Evolutionary conservation across 345 rosid genomes (phyloP).

Genomic region (Jatropha curcas): DNA sequence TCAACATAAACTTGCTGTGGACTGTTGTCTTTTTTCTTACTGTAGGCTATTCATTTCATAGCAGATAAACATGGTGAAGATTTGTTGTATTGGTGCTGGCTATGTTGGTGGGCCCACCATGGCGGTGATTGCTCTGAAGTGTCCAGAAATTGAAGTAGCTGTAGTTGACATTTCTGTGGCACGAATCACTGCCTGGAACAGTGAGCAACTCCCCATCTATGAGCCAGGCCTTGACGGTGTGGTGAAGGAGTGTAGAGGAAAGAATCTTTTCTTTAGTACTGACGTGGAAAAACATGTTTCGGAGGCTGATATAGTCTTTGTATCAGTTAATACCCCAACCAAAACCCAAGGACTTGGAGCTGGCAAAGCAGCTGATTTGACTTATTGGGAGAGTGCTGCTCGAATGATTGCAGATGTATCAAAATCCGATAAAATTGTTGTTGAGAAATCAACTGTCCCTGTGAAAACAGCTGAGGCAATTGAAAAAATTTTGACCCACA

Average conservation of each 20-base stretch:
- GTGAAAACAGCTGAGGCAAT: constrained; percentile 36
- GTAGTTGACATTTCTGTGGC: constrained; percentile 33
- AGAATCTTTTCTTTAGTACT: constrained; percentile 33
- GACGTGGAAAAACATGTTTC: constrained; percentile 32
- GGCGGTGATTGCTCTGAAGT: constrained; percentile 38
- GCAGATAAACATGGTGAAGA: constrained; percentile 30
- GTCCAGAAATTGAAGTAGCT: constrained; percentile 31
- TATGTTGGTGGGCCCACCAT: constrained; percentile 39
- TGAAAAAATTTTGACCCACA: constrained; percentile 32
- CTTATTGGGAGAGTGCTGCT: constrained; percentile 39
- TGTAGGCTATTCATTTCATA: constrained; percentile 5
- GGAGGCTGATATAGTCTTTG: constrained; percentile 33
- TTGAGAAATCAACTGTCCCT: constrained; percentile 36
- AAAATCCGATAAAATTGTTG: constrained; percentile 33
- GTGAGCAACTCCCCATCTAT: constrained; percentile 29
- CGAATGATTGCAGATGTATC: constrained; percentile 38
- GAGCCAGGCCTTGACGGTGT: constrained; percentile 35
- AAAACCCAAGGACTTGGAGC: constrained; percentile 37
- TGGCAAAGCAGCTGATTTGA: constrained; percentile 34
- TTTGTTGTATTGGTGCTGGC: constrained; percentile 39
- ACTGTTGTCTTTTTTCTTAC: background rate
- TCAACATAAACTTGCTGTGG: background rate
- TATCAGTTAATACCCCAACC: constrained; percentile 36
- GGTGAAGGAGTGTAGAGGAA: constrained; percentile 30
- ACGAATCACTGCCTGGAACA: constrained; percentile 33